Evolutionary conservation across 768 basidiomycete species (phyloP).

Genomic region (Trametes cubensis): DNA sequence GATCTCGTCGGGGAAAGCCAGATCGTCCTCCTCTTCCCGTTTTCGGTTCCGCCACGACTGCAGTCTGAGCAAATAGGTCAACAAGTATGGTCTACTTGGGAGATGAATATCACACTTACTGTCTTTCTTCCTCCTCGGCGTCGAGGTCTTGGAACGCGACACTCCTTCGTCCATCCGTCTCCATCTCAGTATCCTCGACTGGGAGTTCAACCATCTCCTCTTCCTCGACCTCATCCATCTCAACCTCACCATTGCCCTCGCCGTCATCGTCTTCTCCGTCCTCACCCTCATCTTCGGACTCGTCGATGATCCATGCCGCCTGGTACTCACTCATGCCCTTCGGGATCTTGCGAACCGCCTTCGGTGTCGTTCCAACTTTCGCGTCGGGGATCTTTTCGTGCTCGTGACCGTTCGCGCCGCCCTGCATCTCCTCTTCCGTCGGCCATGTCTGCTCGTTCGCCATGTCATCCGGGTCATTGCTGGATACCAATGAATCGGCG

Average conservation of each 20-base stretch:
- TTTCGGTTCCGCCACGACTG: constrained; percentile 67
- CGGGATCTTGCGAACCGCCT: constrained; percentile 77
- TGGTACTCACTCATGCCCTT: constrained; percentile 98
- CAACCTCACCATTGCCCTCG: constrained; percentile 39
- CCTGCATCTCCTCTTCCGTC: constrained; percentile 91
- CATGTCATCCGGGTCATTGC: constrained; percentile 86
- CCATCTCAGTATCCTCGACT: constrained; percentile 57
- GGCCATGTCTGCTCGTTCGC: constrained; percentile 99
- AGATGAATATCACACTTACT: constrained; percentile 53
- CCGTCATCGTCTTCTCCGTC: constrained; percentile 35
- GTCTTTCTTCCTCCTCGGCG: constrained; percentile 81
- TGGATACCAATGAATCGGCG: constrained; percentile 85
- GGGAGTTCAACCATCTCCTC: constrained; percentile 65
- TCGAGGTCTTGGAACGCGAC: constrained; percentile 78
- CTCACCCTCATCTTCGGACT: constrained; percentile 54
- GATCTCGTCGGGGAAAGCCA: constrained; percentile 93
- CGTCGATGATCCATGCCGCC: constrained; percentile 94
- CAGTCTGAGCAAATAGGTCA: constrained; percentile 47
- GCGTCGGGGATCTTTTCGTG: constrained; percentile 61
- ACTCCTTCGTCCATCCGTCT: constrained; percentile 52
- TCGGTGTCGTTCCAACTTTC: constrained; percentile 72
- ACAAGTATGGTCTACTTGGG: constrained; percentile 7
- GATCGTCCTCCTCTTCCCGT: constrained; percentile 78
- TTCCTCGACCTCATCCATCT: constrained; percentile 52
- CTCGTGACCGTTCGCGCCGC: constrained; percentile 34